Percentiles rank a stretch among this genome's conserved stretches.
phyloP scores from a whole-genome alignment of 495 filamentous ascomycete species.

The Xylaria sp. region DNA sequence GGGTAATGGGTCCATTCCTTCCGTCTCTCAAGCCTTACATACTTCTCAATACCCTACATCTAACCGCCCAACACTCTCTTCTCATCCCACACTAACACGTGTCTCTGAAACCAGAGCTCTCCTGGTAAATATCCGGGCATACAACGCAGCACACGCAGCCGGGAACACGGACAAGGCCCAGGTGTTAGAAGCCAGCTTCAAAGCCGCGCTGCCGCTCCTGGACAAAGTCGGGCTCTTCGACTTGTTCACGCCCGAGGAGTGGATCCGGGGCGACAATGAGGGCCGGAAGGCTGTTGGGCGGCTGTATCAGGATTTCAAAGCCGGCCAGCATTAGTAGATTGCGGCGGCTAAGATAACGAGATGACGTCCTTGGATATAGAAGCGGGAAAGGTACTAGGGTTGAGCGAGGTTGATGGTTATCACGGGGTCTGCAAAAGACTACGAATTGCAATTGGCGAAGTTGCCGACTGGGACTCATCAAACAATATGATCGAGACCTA shows the following conservation, averaged over 20 bases:
- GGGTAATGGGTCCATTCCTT: conserved; percentile 16
- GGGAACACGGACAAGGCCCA: conserved; percentile 28
- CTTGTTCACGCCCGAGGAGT: conserved; percentile 38
- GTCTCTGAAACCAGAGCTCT: conserved; percentile 26
- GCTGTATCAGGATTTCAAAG: conserved; percentile 35
- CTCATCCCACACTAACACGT: neutral
- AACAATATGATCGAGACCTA: neutral
- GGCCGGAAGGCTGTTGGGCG: conserved; percentile 33
- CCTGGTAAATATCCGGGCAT: conserved; percentile 37
- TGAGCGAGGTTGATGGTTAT: neutral
- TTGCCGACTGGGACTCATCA: neutral
- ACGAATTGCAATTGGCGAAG: neutral
- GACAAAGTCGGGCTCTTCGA: conserved; percentile 38
- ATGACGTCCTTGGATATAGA: neutral
- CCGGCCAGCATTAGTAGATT: neutral
- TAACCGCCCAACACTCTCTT: no score
- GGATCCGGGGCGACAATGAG: conserved; percentile 35
- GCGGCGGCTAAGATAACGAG: neutral
- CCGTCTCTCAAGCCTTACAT: neutral
- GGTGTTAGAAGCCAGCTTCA: conserved; percentile 29
- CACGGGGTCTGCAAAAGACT: neutral
- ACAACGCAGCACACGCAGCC: conserved; percentile 33
- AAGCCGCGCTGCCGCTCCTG: conserved; percentile 32
- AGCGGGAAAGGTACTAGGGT: neutral
- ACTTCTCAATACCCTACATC: neutral